Conservation (phyloP, 148 eudicot genomes). For the Pharnaceum exiguum region DNA sequence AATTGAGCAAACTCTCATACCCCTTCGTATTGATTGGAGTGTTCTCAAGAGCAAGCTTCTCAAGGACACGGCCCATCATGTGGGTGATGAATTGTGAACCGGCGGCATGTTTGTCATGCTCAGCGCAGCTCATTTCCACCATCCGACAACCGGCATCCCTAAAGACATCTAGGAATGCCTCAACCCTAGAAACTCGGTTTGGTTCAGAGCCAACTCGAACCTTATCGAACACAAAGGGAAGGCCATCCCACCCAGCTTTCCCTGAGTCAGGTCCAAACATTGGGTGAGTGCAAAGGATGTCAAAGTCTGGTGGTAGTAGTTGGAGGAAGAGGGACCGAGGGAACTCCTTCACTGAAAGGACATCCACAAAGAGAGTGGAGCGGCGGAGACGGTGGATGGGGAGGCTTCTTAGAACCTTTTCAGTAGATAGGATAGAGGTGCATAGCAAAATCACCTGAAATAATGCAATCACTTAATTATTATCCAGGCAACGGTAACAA, state of each 20-base stretch:
- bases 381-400: slow-evolving; percentile 28
- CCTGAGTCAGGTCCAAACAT: slow-evolving; percentile 91
- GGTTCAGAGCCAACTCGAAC: slow-evolving; percentile 46
- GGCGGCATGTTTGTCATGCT: slow-evolving; percentile 67
- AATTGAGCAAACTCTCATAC: slow-evolving; percentile 67
- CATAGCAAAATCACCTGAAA: slow-evolving; percentile 43
- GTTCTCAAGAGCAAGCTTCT: slow-evolving; percentile 48
- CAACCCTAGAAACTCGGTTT: neutral
- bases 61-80: slow-evolving; percentile 64
- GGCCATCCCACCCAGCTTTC: slow-evolving; percentile 47
- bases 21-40: slow-evolving; percentile 82
- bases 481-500: neutral
- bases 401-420: slow-evolving; percentile 31
- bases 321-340: slow-evolving; percentile 27
- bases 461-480: too few relatives aligned
- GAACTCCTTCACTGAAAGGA: slow-evolving; percentile 30
- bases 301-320: slow-evolving; percentile 54
- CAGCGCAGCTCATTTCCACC: slow-evolving; percentile 73
- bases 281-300: slow-evolving; percentile 80
- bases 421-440: slow-evolving; percentile 68
- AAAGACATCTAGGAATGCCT: slow-evolving; percentile 40
- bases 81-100: slow-evolving; percentile 79
- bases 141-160: slow-evolving; percentile 58
- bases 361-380: slow-evolving; percentile 27
- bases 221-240: slow-evolving; percentile 71